Evolutionary conservation across 305 asterid genomes (phyloP).

Genomic region (Fraxinus dipetala): DNA sequence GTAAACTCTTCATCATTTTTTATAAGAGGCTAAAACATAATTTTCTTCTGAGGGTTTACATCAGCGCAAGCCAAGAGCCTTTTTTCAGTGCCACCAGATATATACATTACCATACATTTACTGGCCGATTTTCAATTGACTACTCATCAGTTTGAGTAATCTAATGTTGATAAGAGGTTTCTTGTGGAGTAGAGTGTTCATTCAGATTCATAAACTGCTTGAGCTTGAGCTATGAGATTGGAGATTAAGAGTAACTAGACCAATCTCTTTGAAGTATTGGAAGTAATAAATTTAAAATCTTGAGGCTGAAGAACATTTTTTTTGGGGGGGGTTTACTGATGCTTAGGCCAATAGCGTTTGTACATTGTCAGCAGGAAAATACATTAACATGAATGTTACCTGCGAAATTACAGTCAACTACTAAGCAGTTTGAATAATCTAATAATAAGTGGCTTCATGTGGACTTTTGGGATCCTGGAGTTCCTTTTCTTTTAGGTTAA

Average conservation of each 20-base stretch:
- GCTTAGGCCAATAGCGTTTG: neutral
- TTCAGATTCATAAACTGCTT: neutral
- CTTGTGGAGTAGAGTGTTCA: neutral
- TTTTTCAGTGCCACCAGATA: neutral
- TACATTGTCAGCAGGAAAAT: neutral
- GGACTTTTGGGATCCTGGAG: neutral
- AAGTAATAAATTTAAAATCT: neutral
- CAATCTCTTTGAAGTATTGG: neutral
- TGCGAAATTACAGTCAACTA: neutral
- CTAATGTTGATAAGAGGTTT: neutral
- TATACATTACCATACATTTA: no score
- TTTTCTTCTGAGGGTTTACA: neutral
- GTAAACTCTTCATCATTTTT: neutral
- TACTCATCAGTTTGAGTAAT: neutral
- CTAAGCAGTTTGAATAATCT: neutral
- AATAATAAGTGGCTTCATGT: neutral
- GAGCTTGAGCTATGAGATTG: neutral
- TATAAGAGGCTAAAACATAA: neutral
- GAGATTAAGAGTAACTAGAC: neutral
- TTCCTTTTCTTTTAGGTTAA: neutral
- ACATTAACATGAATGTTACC: neutral
- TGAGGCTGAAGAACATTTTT: neutral
- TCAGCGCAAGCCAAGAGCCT: neutral
- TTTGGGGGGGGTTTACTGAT: neutral
- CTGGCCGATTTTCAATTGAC: neutral